Evolutionary conservation across 495 filamentous ascomycete species (phyloP), one percentile per base, ranked within the genome.

Genomic region (Lepraria neglecta): DNA sequence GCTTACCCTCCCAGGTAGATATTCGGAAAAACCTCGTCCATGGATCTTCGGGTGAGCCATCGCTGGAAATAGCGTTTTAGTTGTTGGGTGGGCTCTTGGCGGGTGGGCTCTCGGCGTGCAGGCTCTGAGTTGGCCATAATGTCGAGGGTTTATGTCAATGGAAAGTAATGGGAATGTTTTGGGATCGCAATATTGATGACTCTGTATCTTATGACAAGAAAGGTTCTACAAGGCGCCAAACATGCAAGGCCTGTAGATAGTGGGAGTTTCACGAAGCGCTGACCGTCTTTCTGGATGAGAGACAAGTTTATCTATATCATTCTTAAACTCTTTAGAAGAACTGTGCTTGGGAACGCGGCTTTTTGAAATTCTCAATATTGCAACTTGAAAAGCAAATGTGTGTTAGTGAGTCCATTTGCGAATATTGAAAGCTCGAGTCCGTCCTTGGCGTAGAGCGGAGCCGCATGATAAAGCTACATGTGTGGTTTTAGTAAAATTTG

Each of bases 61-160:
- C 30, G 51, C 30, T 54, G 51, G 51, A 54, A 54, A 54, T 54
- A 35, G 31, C 51, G 51, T 35, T 54, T 54, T 0, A 54, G 51
- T 46, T 46, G 44, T 14, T 27, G 48, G 27, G 15, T n/a, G 28
- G 27, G 27, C 17, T 52, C 15, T 3, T 31, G 48, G 3, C 6
- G 7, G 11, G 24, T 38, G 0, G 35, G 35, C 12, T 38, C 35
- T 7, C 35, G 35, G 28, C 0, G 48, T 9, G 48, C 19, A 19
- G 27, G 3, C 2, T 1, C 7, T 33, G 28, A 24, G 15, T 7
- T 31, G 10, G 48, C 28, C 48, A 31, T 52, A 12, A 12, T 38
- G 35, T 38, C 35, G 9, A 38, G 35, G 10, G 33, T 35, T 11
- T 35, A 35, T 35, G 24, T 24, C 24, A 24, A 24, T 11, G 33